Evolutionary conservation across 1,284 basidiomycete species (phyloP).

Genomic region (Acaromyces ingoldii): DNA sequence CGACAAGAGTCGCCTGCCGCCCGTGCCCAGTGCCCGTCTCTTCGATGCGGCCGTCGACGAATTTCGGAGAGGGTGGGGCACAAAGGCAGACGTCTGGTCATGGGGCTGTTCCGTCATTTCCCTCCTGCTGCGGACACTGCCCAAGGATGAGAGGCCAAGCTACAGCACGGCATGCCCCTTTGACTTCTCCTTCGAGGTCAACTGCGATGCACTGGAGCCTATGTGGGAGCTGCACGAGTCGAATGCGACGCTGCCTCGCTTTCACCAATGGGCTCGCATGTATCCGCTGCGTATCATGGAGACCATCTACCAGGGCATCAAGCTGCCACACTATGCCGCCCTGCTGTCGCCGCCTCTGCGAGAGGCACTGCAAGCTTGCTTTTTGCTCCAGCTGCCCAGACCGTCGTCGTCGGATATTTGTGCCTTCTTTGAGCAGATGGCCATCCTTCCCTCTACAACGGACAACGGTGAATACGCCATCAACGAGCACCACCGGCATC

Average conservation of each 20-base stretch:
- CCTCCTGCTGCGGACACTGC: constrained; percentile 25
- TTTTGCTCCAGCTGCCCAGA: too few relatives aligned
- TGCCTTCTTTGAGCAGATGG: too few relatives aligned
- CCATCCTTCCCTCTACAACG: too few relatives aligned
- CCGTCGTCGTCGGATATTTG: too few relatives aligned
- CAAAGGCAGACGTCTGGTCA: constrained; percentile 39
- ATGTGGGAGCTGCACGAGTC: constrained; percentile 18
- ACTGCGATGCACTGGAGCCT: constrained; percentile 27
- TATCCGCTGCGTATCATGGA: constrained; percentile 30
- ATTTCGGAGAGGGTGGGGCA: constrained; percentile 34
- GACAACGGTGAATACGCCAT: too few relatives aligned
- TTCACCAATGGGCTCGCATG: constrained; percentile 35
- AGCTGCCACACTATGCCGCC: constrained; percentile 14
- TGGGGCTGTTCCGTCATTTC: constrained; percentile 38
- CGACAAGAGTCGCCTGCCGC: constrained; percentile 16
- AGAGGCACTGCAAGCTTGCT: constrained; percentile 16
- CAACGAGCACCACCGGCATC: too few relatives aligned
- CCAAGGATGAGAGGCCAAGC: constrained; percentile 16
- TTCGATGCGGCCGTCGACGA: constrained; percentile 26
- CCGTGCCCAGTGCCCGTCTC: constrained; percentile 13
- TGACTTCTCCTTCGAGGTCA: constrained; percentile 33
- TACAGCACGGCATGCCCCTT: constrained; percentile 34
- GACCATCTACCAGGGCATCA: constrained; percentile 14
- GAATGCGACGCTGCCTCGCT: constrained; percentile 29
- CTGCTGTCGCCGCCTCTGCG: constrained; percentile 13